Percentiles rank a stretch among this genome's conserved stretches.
phyloP scores from a whole-genome alignment of 2,329 filamentous ascomycete species.

The Pseudovirgaria hyperparasitica region DNA sequence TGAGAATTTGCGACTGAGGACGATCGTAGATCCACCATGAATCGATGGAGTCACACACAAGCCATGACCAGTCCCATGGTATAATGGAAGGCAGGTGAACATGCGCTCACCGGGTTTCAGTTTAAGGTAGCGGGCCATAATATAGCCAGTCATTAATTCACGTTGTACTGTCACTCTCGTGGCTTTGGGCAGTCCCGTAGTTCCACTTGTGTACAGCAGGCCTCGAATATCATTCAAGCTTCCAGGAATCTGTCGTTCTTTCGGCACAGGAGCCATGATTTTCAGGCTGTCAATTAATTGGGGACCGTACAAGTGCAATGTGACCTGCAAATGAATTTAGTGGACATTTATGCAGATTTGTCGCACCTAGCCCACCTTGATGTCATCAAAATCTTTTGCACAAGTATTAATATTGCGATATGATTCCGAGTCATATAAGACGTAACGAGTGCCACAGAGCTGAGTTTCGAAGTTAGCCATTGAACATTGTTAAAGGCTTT shows the following conservation, averaged over 20 bases:
- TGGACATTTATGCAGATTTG: too few relatives aligned
- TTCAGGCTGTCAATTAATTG: slow-evolving; percentile 12
- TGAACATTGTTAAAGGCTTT: slow-evolving; percentile 3
- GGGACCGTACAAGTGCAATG: too few relatives aligned
- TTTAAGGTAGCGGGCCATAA: slow-evolving; percentile 12
- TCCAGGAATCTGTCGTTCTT: slow-evolving; percentile 12
- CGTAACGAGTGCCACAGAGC: slow-evolving; percentile 11
- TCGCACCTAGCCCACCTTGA: too few relatives aligned
- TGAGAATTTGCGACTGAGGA: slow-evolving; percentile 18
- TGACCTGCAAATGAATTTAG: too few relatives aligned
- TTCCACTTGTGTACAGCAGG: slow-evolving; percentile 24
- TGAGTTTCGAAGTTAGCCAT: slow-evolving; percentile 14
- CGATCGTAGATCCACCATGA: slow-evolving; percentile 19
- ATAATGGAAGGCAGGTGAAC: slow-evolving; percentile 27
- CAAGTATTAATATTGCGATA: slow-evolving; percentile 7
- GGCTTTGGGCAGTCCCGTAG: slow-evolving; percentile 22
- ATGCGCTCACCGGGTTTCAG: slow-evolving; percentile 17
- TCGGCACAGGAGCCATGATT: slow-evolving; percentile 12
- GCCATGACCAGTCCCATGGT: slow-evolving; percentile 20
- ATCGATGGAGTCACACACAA: slow-evolving; percentile 17
- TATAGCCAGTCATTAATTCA: slow-evolving; percentile 15
- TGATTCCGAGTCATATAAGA: slow-evolving; percentile 7
- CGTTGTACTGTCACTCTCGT: slow-evolving; percentile 16
- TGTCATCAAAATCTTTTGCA: too few relatives aligned
- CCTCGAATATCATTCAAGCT: slow-evolving; percentile 14